Evolutionary conservation across 2,329 filamentous ascomycete genomes (phyloP), one percentile per base, ranked within the genome.

Genomic region (Sarocladium kiliense): DNA sequence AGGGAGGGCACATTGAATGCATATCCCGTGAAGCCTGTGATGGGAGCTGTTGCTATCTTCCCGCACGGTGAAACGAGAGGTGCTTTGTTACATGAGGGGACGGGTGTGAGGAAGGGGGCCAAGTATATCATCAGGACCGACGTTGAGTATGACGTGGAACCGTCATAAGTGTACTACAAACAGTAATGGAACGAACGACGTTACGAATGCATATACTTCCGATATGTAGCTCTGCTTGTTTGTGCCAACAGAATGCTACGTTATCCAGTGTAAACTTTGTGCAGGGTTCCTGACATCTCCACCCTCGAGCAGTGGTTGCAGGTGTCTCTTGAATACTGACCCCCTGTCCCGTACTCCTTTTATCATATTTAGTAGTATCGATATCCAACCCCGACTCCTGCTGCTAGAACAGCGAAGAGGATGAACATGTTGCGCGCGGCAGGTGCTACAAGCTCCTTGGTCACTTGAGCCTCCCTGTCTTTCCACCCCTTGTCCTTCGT

Each of bases 91-190:
- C 86, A 89, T 61, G 86, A 89, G 64, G 86, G 86, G 0, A 88
- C 86, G 0, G 86, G 86, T 0, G 86, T 89, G 0, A 75, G 77
- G n/a, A 81, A 80, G 61, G 85, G 83, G 0, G 81, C 82, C 0
- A 81, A 81, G 66, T 89, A 89, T 64, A 83, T 89, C 1, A 88
- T 89, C 44, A 69, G 86, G 55, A 88, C 85, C 0, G 86, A 89
- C 65, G 81, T 89, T 3, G 80, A 87, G 66, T 89, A 88, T 59
- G 86, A 89, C 66, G 71, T 88, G 76, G 70, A 75, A 37, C 44
- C 45, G 6, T 47, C 27, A 54, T 26, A 21, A 42, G n/a, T 4
- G 10, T 19, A 32, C 32, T 6, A 11, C 12, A 39, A 23, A 19
- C 12, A 54, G 23, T 25, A 42, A 36, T 10, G 18, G 11, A 50